Conservation (phyloP, 1,284 basidiomycete species). For the Porodaedalea pini region DNA sequence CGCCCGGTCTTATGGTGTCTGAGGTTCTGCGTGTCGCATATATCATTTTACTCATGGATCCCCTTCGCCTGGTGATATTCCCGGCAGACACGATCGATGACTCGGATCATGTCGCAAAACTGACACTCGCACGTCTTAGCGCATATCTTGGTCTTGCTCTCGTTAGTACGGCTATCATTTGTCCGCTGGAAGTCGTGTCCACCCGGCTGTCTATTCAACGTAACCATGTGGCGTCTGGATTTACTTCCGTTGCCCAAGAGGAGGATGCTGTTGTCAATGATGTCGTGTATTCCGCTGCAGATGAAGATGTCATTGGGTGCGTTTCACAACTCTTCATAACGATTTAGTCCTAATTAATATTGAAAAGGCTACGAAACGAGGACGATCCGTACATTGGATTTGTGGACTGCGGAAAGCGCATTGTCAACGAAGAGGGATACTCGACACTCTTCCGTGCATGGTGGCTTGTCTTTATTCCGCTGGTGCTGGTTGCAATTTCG, state of each 20-base stretch:
- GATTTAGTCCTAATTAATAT: neutral
- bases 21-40: slow-evolving; percentile 66
- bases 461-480: slow-evolving; percentile 36
- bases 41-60: slow-evolving; percentile 63
- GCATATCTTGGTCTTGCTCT: slow-evolving; percentile 63
- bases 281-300: slow-evolving; percentile 65
- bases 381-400: slow-evolving; percentile 84
- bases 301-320: slow-evolving; percentile 87
- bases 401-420: slow-evolving; percentile 73
- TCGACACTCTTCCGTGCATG: slow-evolving; percentile 78
- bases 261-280: slow-evolving; percentile 68
- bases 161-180: slow-evolving; percentile 60
- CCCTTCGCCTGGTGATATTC: slow-evolving; percentile 63
- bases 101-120: slow-evolving; percentile 36
- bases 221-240: slow-evolving; percentile 71
- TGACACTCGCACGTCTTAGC: slow-evolving; percentile 37
- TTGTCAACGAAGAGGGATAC: slow-evolving; percentile 82
- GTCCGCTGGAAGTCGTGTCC: slow-evolving; percentile 80
- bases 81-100: slow-evolving; percentile 40
- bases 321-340: slow-evolving; percentile 20
- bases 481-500: neutral
- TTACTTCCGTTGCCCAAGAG: slow-evolving; percentile 68
- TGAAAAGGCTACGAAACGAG: slow-evolving; percentile 66
- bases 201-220: slow-evolving; percentile 82
- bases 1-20: slow-evolving; percentile 75